Percentiles rank a stretch among this genome's conserved stretches.
Evolutionary conservation across 768 basidiomycete species (phyloP).

Genomic region (Clitopilus hobsonii): DNA sequence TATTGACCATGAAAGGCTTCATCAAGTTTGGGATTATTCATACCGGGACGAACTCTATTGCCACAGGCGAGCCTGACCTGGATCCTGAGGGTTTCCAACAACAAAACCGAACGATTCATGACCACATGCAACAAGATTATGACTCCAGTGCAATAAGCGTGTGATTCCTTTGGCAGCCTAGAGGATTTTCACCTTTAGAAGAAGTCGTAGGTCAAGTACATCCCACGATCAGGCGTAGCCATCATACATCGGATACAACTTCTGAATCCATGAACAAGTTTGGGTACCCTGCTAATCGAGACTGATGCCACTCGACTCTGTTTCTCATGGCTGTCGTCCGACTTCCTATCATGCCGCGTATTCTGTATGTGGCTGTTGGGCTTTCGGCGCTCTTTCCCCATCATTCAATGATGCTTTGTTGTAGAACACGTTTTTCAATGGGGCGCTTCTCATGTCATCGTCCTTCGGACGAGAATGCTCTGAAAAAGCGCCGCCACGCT

Average conservation of each 20-base stretch:
- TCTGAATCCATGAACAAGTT: not conserved
- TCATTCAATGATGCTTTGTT: not conserved
- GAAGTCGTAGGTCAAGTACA: not conserved
- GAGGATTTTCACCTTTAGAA: not conserved
- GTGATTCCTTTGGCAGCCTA: too few relatives aligned
- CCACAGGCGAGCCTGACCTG: not conserved
- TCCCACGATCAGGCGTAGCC: not conserved
- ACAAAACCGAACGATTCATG: too few relatives aligned
- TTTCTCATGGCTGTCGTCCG: not conserved
- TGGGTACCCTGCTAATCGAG: not conserved
- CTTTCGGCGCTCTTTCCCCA: not conserved
- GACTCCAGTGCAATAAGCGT: too few relatives aligned
- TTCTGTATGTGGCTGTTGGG: not conserved
- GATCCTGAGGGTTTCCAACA: not conserved
- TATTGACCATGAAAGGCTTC: not conserved
- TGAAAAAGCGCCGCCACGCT: not conserved
- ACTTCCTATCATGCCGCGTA: not conserved
- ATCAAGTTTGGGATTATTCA: not conserved
- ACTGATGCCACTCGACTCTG: not conserved
- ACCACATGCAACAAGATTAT: too few relatives aligned
- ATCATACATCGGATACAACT: not conserved
- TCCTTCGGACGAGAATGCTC: too few relatives aligned
- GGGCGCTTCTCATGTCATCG: not conserved
- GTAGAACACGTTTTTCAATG: not conserved
- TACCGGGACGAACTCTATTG: not conserved